Evolutionary conservation across 805 yeast genomes (phyloP).

Genomic region (Saccharomyces paradoxus): DNA sequence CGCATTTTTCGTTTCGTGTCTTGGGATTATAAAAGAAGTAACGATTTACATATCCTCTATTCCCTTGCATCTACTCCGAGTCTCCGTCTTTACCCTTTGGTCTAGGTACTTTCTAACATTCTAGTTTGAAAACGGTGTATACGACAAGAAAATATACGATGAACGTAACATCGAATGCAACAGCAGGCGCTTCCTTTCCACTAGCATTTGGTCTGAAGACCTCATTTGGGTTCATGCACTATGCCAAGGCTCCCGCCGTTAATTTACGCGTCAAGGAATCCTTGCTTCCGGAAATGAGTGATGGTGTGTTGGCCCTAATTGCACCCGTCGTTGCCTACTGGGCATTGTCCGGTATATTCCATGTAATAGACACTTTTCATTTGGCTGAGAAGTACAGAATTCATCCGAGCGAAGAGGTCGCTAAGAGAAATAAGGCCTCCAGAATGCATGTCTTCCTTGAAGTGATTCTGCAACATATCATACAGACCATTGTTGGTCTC

Average conservation of each 20-base stretch:
- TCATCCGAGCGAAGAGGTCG: constrained; percentile 85
- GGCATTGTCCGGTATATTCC: constrained; percentile 67
- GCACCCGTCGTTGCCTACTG: constrained; percentile 82
- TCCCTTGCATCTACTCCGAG: not conserved
- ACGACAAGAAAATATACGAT: not conserved
- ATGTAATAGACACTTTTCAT: constrained; percentile 61
- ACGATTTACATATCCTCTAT: not conserved
- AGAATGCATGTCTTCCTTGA: constrained; percentile 64
- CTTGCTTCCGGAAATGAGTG: constrained; percentile 38
- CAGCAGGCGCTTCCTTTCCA: not conserved
- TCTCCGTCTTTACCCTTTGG: not conserved
- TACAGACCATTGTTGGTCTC: constrained; percentile 70
- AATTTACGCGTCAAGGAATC: not conserved
- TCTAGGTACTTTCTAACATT: not conserved
- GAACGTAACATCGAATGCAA: not conserved
- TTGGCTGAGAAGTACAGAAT: constrained; percentile 79
- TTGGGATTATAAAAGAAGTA: not conserved
- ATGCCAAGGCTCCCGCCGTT: constrained; percentile 26
- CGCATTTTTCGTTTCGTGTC: not conserved
- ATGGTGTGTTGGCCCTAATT: constrained; percentile 60
- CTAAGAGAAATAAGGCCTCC: constrained; percentile 65
- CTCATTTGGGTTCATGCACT: constrained; percentile 17
- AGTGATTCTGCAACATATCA: constrained; percentile 74
- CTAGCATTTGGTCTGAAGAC: constrained; percentile 4
- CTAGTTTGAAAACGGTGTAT: not conserved